phyloP scores from a whole-genome alignment of 2,329 filamentous ascomycete species.

The Corynespora cassiicola region DNA sequence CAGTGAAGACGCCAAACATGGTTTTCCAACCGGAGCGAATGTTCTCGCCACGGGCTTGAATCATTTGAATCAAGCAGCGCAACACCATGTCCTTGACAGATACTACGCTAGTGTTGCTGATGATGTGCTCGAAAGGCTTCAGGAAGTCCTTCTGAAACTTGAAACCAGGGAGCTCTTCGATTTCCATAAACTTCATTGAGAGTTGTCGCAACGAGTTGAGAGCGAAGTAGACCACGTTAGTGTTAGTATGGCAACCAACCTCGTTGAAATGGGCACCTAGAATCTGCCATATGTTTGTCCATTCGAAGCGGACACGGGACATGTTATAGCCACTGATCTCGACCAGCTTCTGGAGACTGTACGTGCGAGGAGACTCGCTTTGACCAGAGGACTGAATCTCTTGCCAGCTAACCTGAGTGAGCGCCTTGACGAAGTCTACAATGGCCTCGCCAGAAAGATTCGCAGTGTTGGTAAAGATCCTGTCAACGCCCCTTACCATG shows the following conservation, averaged over 20 bases:
- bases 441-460: conserved; percentile 94
- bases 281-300: conserved; percentile 97
- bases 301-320: conserved; percentile 96
- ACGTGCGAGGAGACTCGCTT: conserved; percentile 93
- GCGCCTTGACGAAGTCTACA: conserved; percentile 88
- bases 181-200: conserved; percentile 98
- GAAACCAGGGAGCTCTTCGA: conserved; percentile 96
- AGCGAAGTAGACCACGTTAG: conserved; percentile 95
- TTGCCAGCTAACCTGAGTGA: conserved; percentile 98
- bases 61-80: conserved; percentile 97
- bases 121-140: conserved; percentile 97
- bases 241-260: conserved; percentile 95
- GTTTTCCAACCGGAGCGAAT: conserved; percentile 98
- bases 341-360: conserved; percentile 96
- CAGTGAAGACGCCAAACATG: conserved; percentile 99
- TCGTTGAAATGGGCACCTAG: conserved; percentile 99
- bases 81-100: conserved; percentile 98
- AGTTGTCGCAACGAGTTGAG: conserved; percentile 93
- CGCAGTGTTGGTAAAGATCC: conserved; percentile 96
- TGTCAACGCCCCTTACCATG: conserved; percentile 89
- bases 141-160: conserved; percentile 99
- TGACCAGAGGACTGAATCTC: conserved; percentile 97
- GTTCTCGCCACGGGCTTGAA: conserved; percentile 93
- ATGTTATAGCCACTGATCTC: conserved; percentile 99
- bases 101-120: conserved; percentile 88